Conservation (phyloP, 2,329 filamentous ascomycete genomes). For the Cladosporium sp. region DNA sequence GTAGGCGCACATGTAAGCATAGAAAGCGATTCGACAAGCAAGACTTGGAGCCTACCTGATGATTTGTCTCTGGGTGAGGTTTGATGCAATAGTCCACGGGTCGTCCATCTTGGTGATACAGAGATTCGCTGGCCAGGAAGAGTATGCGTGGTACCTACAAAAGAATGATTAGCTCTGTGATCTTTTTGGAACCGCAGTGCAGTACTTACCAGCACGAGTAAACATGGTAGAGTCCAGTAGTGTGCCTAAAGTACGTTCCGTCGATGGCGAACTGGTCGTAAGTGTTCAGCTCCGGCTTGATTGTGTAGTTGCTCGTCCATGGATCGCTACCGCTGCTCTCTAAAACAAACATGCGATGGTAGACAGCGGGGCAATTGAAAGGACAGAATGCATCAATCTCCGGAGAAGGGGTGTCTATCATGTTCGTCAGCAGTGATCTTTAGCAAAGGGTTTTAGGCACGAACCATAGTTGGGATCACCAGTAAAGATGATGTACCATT, state of each 20-base stretch:
- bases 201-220: constrained; percentile 40
- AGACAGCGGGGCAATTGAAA: constrained; percentile 51
- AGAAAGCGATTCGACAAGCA: not conserved
- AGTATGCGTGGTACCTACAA: constrained; percentile 46
- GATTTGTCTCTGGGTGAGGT: constrained; percentile 49
- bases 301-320: constrained; percentile 47
- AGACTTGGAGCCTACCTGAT: constrained; percentile 19
- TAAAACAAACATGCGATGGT: constrained; percentile 55
- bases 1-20: not conserved
- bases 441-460: not conserved
- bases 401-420: constrained; percentile 45
- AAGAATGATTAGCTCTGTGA: constrained; percentile 42
- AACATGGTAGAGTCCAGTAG: constrained; percentile 42
- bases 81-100: constrained; percentile 50
- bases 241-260: constrained; percentile 53
- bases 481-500: constrained; percentile 56
- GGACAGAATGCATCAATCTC: constrained; percentile 51
- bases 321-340: constrained; percentile 46
- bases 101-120: constrained; percentile 53
- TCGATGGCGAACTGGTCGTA: constrained; percentile 57
- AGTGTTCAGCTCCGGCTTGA: constrained; percentile 51
- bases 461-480: constrained; percentile 45
- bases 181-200: constrained; percentile 17
- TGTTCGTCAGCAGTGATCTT: not conserved
- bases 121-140: constrained; percentile 53